A percentile compares a stretch with the other conserved stretches of the same genome.
phyloP scores from a whole-genome alignment of 176 grass and related monocot genomes.

The Ampelocalamus luodianensis region DNA sequence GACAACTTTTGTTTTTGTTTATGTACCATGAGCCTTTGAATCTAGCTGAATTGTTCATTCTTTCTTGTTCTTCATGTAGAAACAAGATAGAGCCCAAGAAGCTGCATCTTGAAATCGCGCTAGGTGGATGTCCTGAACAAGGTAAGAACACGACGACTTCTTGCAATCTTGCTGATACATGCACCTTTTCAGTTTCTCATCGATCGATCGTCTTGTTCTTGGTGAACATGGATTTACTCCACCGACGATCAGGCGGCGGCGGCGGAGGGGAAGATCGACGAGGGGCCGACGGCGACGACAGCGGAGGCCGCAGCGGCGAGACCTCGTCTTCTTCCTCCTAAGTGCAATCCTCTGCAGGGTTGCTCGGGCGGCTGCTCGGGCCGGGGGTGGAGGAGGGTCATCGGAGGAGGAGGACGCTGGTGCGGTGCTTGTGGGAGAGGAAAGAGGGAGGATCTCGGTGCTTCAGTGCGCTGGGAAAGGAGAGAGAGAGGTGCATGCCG shows the following conservation, averaged over 20 bases:
- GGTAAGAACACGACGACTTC: conserved; percentile 8
- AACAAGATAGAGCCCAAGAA: conserved; percentile 60
- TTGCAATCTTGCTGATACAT: background rate
- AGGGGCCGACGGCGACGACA: background rate
- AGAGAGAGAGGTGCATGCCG: too few relatives aligned
- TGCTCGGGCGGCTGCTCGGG: background rate
- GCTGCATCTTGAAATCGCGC: conserved; percentile 71
- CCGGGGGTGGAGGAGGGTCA: too few relatives aligned
- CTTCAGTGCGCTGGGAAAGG: too few relatives aligned
- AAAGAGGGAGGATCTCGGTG: too few relatives aligned
- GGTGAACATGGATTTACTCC: background rate
- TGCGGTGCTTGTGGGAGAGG: too few relatives aligned
- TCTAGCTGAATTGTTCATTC: background rate
- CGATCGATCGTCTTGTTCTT: background rate
- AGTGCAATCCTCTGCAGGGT: background rate
- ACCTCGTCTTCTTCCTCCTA: background rate
- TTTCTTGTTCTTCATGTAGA: conserved; percentile 34
- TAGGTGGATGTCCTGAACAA: conserved; percentile 44
- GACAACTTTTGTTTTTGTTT: too few relatives aligned
- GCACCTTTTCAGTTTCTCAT: background rate
- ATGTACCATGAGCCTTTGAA: too few relatives aligned
- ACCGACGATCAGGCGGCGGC: background rate
- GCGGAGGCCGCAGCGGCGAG: background rate
- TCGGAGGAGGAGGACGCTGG: too few relatives aligned
- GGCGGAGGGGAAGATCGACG: background rate